A percentile compares a stretch with the other conserved stretches of the same genome.
Evolutionary conservation across 768 basidiomycete genomes (phyloP).

Genomic region (Boletales sp.): DNA sequence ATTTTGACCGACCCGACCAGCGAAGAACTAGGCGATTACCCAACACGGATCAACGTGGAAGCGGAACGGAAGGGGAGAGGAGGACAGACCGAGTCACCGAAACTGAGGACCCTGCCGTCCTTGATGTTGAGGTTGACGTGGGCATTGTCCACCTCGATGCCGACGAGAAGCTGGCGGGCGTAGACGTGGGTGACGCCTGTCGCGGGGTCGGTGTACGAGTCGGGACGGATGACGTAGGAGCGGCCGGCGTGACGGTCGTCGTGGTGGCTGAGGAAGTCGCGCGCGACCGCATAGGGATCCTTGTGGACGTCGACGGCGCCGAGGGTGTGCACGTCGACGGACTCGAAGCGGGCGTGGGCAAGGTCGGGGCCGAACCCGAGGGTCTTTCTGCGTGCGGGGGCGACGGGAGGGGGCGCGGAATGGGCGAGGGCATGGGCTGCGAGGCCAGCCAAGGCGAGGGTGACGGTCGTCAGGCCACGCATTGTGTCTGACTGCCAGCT

Average conservation of each 20-base stretch:
- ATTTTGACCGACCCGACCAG: slow-evolving; percentile 41
- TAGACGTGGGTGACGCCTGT: slow-evolving; percentile 91
- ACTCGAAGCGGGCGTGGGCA: slow-evolving; percentile 64
- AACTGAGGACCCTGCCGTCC: slow-evolving; percentile 78
- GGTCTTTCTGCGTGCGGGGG: slow-evolving; percentile 62
- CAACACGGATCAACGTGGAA: slow-evolving; percentile 4
- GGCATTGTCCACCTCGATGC: slow-evolving; percentile 84
- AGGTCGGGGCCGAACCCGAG: slow-evolving; percentile 84
- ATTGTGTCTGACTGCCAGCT: slow-evolving; percentile 30
- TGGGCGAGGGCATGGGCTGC: slow-evolving; percentile 55
- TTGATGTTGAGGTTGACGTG: slow-evolving; percentile 93
- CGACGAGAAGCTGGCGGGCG: slow-evolving; percentile 78
- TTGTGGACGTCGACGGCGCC: slow-evolving; percentile 37
- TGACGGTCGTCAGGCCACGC: slow-evolving; percentile 65
- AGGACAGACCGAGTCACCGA: slow-evolving; percentile 75
- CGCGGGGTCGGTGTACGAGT: slow-evolving; percentile 83
- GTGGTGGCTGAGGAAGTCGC: slow-evolving; percentile 49
- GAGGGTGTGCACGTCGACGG: slow-evolving; percentile 37
- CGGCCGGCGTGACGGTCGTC: slow-evolving; percentile 33
- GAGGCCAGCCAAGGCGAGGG: slow-evolving; percentile 56
- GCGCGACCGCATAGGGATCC: slow-evolving; percentile 62
- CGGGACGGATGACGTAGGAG: slow-evolving; percentile 62
- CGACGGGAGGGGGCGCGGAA: slow-evolving; percentile 16
- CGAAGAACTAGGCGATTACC: slow-evolving; percentile 58
- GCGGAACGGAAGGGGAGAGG: not conserved